A percentile compares a stretch with the other conserved stretches of the same genome.
Conservation (phyloP, 31 red algal genomes). For the Asparagopsis taxiformis region DNA sequence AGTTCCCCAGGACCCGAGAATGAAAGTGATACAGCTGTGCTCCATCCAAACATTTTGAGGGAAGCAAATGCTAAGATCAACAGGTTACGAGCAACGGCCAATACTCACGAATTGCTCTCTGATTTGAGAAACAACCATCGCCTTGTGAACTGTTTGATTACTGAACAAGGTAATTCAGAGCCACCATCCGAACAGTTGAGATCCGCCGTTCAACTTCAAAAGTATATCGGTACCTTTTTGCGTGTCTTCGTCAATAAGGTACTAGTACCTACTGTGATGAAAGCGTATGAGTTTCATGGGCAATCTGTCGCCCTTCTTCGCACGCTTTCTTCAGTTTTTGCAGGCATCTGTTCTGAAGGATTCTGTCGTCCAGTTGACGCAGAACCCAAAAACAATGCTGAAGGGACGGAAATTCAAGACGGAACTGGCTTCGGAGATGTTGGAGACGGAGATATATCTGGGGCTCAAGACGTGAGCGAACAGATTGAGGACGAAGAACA, state of each 20-base stretch:
- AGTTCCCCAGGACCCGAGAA: background rate
- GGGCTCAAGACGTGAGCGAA: conserved; percentile 82
- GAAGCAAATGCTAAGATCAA: background rate
- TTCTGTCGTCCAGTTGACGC: conserved; percentile 63
- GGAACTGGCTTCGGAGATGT: conserved; percentile 88
- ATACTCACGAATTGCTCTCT: background rate
- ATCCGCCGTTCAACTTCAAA: background rate
- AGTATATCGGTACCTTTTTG: conserved; percentile 16
- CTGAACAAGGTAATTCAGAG: background rate
- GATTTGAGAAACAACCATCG: background rate
- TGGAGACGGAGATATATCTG: conserved; percentile 67
- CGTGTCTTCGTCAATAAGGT: conserved; percentile 9
- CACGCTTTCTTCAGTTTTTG: conserved; percentile 58
- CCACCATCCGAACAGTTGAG: background rate
- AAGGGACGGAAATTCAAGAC: conserved; percentile 8
- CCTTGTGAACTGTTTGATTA: background rate
- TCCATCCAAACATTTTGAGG: background rate
- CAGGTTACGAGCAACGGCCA: background rate
- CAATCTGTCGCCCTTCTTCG: conserved; percentile 44
- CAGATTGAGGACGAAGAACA: conserved; percentile 87
- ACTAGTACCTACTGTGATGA: conserved; percentile 25
- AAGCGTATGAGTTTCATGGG: conserved; percentile 25
- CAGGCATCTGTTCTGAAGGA: conserved; percentile 75
- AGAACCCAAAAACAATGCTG: conserved; percentile 5
- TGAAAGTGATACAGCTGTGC: conserved; percentile 1